Evolutionary conservation across 2,329 filamentous ascomycete genomes (phyloP), one percentile per base, ranked within the genome.

Genomic region (Fusarium citri): DNA sequence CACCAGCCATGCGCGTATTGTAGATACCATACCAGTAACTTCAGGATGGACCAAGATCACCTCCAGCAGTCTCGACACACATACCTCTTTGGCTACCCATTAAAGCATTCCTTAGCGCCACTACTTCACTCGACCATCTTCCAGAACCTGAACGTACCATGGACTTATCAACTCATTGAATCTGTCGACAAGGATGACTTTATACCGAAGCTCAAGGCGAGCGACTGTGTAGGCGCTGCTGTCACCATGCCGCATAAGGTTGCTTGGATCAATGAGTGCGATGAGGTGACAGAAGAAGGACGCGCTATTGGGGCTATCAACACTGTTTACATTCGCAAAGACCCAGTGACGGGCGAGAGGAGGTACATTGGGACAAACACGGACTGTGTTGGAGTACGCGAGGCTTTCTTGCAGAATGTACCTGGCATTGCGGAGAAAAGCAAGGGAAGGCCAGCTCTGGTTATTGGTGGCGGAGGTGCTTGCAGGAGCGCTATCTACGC

Each of bases 231-330:
- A 3, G 54, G 54, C 15, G 54, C 54, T 22, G 54, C 54, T 9
- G 45, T 57, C 9, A 57, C 54, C 6, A 57, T 57, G 43, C 54
- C 54, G 2, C 43, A 57, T 12, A 57, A 57, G 6, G 54, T 57
- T 16, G 43, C 31, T 3, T 50, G 43, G 30, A 57, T 57, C 11
- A 50, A 41, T 4, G 43, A 57, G 31, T 50, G 30, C 14, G 54
- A 57, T 2, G 54, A 50, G 5, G 43, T 57, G 8, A 50, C 54
- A 23, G 45, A 50, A 6, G 54, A 57, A 50, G 31, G 54, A 1
- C 45, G 23, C 11, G 20, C n/a, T 5, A 50, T 57, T 11, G 45
- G 43, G 10, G 54, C 54, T 12, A 40, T 49, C 54, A 57, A 57
- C 20, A 57, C 54, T 30, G 23, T 57, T n/a, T 57, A 50, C 12